A percentile compares a stretch with the other conserved stretches of the same genome.
Conservation (phyloP, 306 rosid genomes). For the Luffa aegyptiaca region DNA sequence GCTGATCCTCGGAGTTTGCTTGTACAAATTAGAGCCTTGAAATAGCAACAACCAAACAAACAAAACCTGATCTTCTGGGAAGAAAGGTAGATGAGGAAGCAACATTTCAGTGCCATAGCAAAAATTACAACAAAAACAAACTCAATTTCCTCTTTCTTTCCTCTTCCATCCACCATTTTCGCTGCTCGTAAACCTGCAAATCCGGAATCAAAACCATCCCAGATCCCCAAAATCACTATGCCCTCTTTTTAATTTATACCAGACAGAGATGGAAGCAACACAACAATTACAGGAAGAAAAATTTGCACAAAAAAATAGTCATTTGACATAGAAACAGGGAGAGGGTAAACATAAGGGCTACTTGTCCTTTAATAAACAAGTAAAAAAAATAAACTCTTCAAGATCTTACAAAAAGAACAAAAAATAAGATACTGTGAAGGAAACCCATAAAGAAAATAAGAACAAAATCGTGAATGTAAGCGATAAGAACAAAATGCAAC, state of each 20-base stretch:
- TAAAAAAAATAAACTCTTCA: too few species aligned
- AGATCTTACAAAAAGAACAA: too few species aligned
- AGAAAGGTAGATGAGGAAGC: neutral
- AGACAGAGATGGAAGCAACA: neutral
- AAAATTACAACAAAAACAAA: neutral
- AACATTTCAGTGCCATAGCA: neutral
- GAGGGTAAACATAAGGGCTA: too few species aligned
- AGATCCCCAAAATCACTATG: neutral
- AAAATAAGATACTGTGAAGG: too few species aligned
- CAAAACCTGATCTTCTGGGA: neutral
- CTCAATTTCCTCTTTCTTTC: neutral
- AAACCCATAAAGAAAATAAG: too few species aligned
- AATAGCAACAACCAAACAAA: neutral
- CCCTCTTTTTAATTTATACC: neutral
- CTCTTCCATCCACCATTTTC: neutral
- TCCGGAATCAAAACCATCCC: neutral
- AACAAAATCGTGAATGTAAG: too few species aligned
- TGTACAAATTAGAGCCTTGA: neutral
- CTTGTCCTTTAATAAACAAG: too few species aligned
- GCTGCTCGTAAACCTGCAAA: neutral
- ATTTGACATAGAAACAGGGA: too few species aligned
- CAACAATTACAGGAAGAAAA: constrained; percentile 9
- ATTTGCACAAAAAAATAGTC: neutral
- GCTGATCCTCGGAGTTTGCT: neutral
- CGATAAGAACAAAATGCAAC: too few species aligned